Evolutionary conservation across 768 basidiomycete genomes (phyloP).

Genomic region (Goffeauzyma gilvescens): DNA sequence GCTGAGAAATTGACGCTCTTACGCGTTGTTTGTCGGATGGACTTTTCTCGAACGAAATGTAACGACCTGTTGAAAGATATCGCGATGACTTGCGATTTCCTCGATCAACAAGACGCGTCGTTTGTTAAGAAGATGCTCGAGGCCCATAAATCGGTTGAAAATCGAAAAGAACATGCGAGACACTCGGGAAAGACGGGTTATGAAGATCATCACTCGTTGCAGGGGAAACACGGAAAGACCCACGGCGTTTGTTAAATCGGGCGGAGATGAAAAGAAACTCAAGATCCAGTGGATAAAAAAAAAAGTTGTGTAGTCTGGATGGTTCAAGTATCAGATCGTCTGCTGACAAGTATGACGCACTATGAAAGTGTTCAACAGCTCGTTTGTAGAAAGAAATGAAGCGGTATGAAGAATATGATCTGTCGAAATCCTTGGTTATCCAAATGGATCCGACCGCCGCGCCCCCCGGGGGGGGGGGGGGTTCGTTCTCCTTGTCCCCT

Average conservation of each 20-base stretch:
- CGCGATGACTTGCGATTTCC: conserved; percentile 11
- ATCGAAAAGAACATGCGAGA: conserved; percentile 3
- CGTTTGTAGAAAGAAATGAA: too few species aligned
- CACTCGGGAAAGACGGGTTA: conserved; percentile 1
- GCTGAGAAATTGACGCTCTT: conserved; percentile 2
- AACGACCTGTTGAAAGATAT: conserved; percentile 13
- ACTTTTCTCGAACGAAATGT: conserved; percentile 12
- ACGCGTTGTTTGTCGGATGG: conserved; percentile 13
- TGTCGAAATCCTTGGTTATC: too few species aligned
- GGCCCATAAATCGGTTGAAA: conserved; percentile 1
- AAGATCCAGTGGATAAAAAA: too few species aligned
- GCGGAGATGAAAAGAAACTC: too few species aligned
- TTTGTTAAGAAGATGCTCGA: conserved; percentile 10
- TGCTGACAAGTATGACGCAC: too few species aligned
- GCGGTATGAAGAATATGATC: too few species aligned
- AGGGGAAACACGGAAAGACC: conserved; percentile 31
- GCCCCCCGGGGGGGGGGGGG: too few species aligned
- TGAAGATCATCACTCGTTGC: conserved; percentile 29
- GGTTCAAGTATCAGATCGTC: too few species aligned
- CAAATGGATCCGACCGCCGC: too few species aligned
- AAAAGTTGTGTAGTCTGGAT: too few species aligned
- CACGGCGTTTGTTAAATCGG: conserved; percentile 19
- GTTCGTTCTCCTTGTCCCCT: too few species aligned
- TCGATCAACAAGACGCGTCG: conserved; percentile 12
- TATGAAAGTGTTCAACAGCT: too few species aligned